These are phyloP conservation scores for Hymenoscyphus albidus DNA, from an alignment of 2,329 filamentous ascomycete genomes.

Conservation along the genomic window DNA sequence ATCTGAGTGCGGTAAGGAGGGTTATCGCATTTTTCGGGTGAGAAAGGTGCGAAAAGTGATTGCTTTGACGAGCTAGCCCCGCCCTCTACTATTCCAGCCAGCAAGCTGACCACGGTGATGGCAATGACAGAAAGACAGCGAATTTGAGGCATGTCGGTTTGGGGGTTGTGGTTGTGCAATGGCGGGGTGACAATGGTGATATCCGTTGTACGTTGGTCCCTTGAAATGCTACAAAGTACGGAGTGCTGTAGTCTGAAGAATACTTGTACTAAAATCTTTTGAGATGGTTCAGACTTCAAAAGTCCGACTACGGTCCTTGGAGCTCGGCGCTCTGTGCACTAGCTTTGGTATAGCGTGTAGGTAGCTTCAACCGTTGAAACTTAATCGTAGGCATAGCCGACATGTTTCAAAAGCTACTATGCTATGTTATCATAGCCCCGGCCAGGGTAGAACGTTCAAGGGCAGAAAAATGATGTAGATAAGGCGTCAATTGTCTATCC, in stretches of 20 bases:
- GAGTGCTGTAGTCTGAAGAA: too few relatives aligned
- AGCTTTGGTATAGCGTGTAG: too few relatives aligned
- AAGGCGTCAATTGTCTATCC: too few relatives aligned
- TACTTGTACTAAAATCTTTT: too few relatives aligned
- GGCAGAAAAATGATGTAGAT: too few relatives aligned
- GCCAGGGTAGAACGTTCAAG: too few relatives aligned
- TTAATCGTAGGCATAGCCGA: background rate
- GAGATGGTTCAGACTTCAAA: too few relatives aligned
- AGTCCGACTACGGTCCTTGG: too few relatives aligned
- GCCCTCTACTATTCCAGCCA: background rate
- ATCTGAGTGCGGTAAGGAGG: conserved; percentile 40
- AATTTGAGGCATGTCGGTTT: background rate
- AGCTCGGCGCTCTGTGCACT: too few relatives aligned
- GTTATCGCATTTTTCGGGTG: conserved; percentile 15
- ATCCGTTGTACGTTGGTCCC: background rate
- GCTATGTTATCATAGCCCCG: background rate
- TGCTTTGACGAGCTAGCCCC: background rate
- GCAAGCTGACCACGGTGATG: background rate
- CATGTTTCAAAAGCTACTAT: background rate
- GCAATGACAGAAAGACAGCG: background rate
- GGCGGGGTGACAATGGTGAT: background rate
- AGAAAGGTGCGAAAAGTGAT: conserved; percentile 8
- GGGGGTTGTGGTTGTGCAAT: conserved; percentile 8
- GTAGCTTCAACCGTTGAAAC: background rate
- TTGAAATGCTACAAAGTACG: too few relatives aligned